A percentile compares a stretch with the other conserved stretches of the same genome.
phyloP scores from a whole-genome alignment of 108 stramenopile species.

The Aurantiochytrium sp. region DNA sequence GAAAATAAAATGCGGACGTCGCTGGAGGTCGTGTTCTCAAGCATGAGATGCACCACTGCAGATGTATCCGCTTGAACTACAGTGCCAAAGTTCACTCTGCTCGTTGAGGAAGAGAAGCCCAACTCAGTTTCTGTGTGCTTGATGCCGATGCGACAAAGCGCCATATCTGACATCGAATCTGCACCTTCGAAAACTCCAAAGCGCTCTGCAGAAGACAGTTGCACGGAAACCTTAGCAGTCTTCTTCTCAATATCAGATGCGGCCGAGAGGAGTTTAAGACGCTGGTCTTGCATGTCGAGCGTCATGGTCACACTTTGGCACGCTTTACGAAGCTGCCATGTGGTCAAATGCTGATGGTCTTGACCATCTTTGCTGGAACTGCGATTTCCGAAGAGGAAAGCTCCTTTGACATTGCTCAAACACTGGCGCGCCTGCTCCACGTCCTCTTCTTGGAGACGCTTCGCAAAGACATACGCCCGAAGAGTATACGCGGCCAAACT shows the following conservation, averaged over 20 bases:
- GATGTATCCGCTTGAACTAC: neutral
- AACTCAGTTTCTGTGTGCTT: neutral
- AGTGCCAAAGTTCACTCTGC: neutral
- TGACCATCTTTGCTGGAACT: neutral
- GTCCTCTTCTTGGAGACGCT: neutral
- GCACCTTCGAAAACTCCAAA: neutral
- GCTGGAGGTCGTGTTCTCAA: neutral
- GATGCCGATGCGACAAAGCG: neutral
- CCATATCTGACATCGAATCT: neutral
- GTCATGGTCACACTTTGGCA: neutral
- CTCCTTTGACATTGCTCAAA: neutral
- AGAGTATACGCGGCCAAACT: neutral
- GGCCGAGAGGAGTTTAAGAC: neutral
- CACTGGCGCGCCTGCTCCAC: neutral
- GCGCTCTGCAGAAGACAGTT: neutral
- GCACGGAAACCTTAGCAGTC: neutral
- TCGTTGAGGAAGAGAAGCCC: neutral
- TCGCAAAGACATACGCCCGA: neutral
- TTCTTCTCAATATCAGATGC: neutral
- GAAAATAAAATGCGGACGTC: neutral
- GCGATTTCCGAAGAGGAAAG: neutral
- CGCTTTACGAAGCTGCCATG: neutral
- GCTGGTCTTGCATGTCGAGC: neutral
- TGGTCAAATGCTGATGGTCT: neutral
- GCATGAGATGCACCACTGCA: neutral